phyloP scores from a whole-genome alignment of 1,284 basidiomycete species.

The Melampsora americana region DNA sequence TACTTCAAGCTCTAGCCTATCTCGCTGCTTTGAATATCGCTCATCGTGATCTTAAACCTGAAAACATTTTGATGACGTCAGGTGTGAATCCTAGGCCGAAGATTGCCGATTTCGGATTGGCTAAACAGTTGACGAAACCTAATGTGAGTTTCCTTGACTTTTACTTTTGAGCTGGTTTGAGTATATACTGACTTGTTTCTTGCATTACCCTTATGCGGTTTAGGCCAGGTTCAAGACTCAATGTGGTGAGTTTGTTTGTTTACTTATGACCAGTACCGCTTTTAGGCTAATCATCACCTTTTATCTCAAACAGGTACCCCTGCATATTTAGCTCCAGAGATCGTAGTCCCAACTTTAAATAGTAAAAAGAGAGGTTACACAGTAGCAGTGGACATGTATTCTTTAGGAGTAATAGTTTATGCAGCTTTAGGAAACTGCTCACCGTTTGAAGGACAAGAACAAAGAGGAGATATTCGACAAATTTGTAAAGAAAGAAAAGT shows the following conservation, averaged over 20 bases:
- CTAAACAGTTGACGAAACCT: not conserved
- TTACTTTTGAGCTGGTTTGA: not conserved
- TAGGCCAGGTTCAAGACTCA: conserved; percentile 2
- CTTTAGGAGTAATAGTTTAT: not conserved
- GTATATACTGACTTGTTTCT: not conserved
- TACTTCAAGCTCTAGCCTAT: not conserved
- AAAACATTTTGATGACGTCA: conserved; percentile 2
- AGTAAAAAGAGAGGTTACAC: not conserved
- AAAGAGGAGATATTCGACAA: not conserved
- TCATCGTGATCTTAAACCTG: conserved; percentile 10
- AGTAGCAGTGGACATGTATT: not conserved
- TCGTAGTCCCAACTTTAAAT: not conserved
- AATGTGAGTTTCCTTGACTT: not conserved
- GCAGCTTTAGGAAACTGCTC: conserved; percentile 5
- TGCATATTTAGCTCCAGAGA: not conserved
- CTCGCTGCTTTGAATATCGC: not conserved
- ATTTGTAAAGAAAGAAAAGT: conserved; percentile 2
- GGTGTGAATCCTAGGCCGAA: not conserved
- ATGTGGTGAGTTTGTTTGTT: not conserved
- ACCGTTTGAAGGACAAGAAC: not conserved
- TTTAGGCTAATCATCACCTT: not conserved
- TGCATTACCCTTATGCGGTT: not conserved
- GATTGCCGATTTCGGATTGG: conserved; percentile 5
- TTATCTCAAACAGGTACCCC: not conserved
- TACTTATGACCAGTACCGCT: not conserved